Base-by-base conservation (phyloP, 2,329 filamentous ascomycete genomes). In the Lizonia empirigonia region DNA sequence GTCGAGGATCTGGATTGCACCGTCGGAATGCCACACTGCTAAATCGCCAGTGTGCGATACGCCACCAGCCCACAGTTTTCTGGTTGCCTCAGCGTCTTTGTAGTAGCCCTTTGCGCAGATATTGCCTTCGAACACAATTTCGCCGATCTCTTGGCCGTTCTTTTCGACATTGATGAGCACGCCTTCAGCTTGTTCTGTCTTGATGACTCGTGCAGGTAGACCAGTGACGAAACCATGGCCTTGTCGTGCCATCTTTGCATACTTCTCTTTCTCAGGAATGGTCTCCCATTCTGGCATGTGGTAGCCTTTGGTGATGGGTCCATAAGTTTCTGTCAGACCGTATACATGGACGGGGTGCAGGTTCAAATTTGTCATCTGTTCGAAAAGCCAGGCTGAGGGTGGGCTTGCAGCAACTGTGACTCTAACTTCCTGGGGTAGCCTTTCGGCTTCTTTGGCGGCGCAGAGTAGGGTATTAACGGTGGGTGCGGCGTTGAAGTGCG, bases 381-480 rank as follows among this genome's bases (percentile, higher is more conserved):
- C 88, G 69, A 99, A 97, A 1, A 99, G 83, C 72, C 94, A 88
- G 1, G 89, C 88, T 0, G 89, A 92, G 0, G 94, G 94, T 4
- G 94, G 94, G 52, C 87, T 92, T 2, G 93, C 94, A 2, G 94
- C 94, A 3, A 99, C 94, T 0, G 92, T 96, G 5, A 99, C 94
- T 13, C 85, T 82, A 8, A 97, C 91, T 0, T 86, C 83, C 1
- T 84, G 76, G 0, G 85, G 78, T 1, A 99, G 79, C 38, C 75
- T 82, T 60, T 82, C 83, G 2, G 94, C 93, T 71, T 91, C 87
- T 32, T 86, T 81, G 3, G 89, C 83, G 10, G 88, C 88, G 68
- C 94, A 96, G 2, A 99, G 83, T 1, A 97, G 77, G 0, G 93
- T 99, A 72, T 97, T 97, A 44, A 99, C 94, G 0, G 94, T 99